A percentile compares a stretch with the other conserved stretches of the same genome.
Evolutionary conservation across 768 basidiomycete genomes (phyloP).

Genomic region (Gelatoporia subvermispora): DNA sequence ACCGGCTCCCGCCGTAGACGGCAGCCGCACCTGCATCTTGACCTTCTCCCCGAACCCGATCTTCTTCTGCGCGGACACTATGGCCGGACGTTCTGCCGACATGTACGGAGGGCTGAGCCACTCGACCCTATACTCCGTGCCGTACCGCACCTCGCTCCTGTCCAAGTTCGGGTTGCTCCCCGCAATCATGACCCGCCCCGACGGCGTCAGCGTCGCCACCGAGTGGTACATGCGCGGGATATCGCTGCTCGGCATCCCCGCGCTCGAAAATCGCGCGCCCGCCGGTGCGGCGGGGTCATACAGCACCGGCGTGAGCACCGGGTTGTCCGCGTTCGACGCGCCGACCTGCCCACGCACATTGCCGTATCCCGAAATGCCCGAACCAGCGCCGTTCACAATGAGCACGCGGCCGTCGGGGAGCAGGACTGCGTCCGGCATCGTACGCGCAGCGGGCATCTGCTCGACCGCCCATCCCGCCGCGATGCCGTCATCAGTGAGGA

Average conservation of each 20-base stretch:
- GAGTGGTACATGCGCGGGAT: constrained; percentile 82
- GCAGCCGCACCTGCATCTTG: constrained; percentile 40
- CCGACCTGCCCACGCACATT: constrained; percentile 70
- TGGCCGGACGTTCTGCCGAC: constrained; percentile 50
- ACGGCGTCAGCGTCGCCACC: constrained; percentile 73
- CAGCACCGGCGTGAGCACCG: constrained; percentile 63
- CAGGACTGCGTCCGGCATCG: constrained; percentile 78
- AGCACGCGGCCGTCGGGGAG: constrained; percentile 72
- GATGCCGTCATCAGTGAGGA: constrained; percentile 62
- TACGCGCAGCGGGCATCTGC: constrained; percentile 65
- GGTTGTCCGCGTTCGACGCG: constrained; percentile 72
- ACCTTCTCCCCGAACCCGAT: constrained; percentile 44
- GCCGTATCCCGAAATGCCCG: constrained; percentile 74
- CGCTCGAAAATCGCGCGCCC: constrained; percentile 54
- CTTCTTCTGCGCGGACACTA: constrained; percentile 25
- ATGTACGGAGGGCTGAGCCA: constrained; percentile 84
- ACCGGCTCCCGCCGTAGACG: constrained; percentile 25
- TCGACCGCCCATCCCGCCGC: constrained; percentile 69
- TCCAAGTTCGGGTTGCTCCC: constrained; percentile 85
- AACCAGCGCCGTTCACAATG: constrained; percentile 71
- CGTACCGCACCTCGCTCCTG: constrained; percentile 64
- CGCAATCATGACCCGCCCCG: constrained; percentile 69
- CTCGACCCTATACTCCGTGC: constrained; percentile 88
- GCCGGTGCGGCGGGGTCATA: constrained; percentile 53
- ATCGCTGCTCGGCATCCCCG: constrained; percentile 55